Base-by-base conservation (phyloP, 306 rosid species). In the Oemleria cerasiformis region DNA sequence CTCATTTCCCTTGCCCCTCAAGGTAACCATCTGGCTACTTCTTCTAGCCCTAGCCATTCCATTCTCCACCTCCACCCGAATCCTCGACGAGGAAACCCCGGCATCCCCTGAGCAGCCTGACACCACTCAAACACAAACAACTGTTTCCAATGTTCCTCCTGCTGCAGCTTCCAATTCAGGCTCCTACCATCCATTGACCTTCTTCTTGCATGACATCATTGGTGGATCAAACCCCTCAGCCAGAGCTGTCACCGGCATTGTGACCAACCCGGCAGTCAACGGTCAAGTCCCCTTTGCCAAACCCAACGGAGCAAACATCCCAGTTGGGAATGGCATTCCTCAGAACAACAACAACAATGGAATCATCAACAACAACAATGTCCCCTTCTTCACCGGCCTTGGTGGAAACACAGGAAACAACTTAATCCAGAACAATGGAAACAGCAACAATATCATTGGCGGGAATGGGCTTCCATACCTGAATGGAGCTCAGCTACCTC, bases 211-310 rank as follows among this genome's bases (percentile, higher is more conserved):
- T 12, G 98, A 93, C 57, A 83, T 93, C 7, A 83, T 93, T 0
- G 96, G 96, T 0, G 97, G 98, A 2, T 81, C 97, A 0, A 93
- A 85, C 73, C 97, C 97, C 8, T 70, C 97, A 0, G 90, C 98
- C 0, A 68, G 81, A 72, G 96, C 97, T 0, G 84, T 88, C n/a
- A 88, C 96, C 0, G 96, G 97, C 8, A 83, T 87, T 0, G 97
- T 88, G 3, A 71, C 87, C 38, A 90, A 90, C 71, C 96, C 98
- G 0, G 91, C 96, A 0, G 83, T 87, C 58, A 86, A 84, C 5
- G 96, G 96, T 0, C 88, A 88, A 73, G 90, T 92, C 11, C 96
- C 98, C 5, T 92, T 90, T 11, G 89, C 98, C 12, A 92, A 92
- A 83, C 96, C 98, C 6, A 90, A 86, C 5, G 97, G 98, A 0